A percentile compares a stretch with the other conserved stretches of the same genome.
phyloP scores from a whole-genome alignment of 1,284 basidiomycete genomes.

The Ustilago bromivora region DNA sequence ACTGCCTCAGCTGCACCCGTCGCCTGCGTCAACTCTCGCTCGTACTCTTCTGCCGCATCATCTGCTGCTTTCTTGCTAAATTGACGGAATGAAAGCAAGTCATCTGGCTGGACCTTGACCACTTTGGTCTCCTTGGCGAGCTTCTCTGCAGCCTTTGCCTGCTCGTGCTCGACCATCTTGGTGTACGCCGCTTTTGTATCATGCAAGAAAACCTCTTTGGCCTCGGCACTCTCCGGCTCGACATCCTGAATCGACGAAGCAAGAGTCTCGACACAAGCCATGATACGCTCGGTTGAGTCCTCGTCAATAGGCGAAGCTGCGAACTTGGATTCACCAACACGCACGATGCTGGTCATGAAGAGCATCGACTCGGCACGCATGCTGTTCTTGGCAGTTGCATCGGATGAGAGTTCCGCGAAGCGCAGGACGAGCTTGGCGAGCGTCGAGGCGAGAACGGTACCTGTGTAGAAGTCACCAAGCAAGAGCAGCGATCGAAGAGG shows the following conservation, averaged over 20 bases:
- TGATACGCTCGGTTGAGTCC: conserved; percentile 94
- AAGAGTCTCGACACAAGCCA: conserved; percentile 94
- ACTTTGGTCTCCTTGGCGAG: conserved; percentile 81
- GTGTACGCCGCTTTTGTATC: conserved; percentile 94
- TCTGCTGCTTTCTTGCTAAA: conserved; percentile 86
- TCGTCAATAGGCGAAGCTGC: conserved; percentile 94
- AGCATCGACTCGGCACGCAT: conserved; percentile 95
- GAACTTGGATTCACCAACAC: conserved; percentile 96
- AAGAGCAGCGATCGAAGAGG: conserved; percentile 91
- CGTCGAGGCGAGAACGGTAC: conserved; percentile 86
- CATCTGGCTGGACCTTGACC: conserved; percentile 87
- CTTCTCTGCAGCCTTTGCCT: conserved; percentile 79
- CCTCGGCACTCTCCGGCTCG: conserved; percentile 74
- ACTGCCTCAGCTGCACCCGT: conserved; percentile 83
- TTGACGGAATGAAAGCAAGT: conserved; percentile 90
- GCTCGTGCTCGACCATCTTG: conserved; percentile 89
- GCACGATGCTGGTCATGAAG: conserved; percentile 96
- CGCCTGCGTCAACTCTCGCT: conserved; percentile 87
- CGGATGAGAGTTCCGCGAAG: conserved; percentile 76
- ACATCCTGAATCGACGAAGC: conserved; percentile 70
- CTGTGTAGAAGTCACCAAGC: conserved; percentile 97
- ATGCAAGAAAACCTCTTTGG: conserved; percentile 85
- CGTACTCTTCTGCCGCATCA: conserved; percentile 75
- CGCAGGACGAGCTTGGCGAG: conserved; percentile 92
- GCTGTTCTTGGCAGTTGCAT: conserved; percentile 74